These are phyloP conservation scores for Tetrapisispora arboricola DNA, from an alignment of 805 yeast genomes.

Conservation along the genomic window DNA sequence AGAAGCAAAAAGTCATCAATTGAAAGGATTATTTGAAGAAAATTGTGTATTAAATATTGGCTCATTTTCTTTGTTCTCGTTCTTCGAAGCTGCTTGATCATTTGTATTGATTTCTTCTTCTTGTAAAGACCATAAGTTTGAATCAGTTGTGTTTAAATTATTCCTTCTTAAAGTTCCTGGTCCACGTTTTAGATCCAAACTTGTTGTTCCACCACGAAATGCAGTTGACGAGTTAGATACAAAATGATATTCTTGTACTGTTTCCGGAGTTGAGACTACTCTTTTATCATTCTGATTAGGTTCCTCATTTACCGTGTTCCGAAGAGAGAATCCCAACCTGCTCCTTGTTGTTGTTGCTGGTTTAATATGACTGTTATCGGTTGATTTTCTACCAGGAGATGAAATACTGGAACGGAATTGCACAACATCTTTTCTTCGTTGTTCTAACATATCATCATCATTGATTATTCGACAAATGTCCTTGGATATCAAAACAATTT, in stretches of 20 bases:
- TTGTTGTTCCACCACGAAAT: slow-evolving; percentile 1
- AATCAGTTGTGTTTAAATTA: slow-evolving; percentile 6
- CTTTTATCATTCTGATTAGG: not conserved
- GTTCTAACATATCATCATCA: slow-evolving; percentile 20
- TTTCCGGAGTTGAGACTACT: not conserved
- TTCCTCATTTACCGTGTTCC: not conserved
- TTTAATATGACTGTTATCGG: slow-evolving; percentile 25
- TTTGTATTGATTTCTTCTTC: slow-evolving; percentile 15
- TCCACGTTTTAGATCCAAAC: slow-evolving; percentile 2
- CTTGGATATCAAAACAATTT: slow-evolving; percentile 32
- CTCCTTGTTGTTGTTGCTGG: not conserved
- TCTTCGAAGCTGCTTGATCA: not conserved
- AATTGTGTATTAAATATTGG: not conserved
- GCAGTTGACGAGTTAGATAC: not conserved
- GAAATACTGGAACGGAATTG: slow-evolving; percentile 27
- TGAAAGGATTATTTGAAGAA: slow-evolving; percentile 1
- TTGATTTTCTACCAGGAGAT: slow-evolving; percentile 27
- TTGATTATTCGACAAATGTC: slow-evolving; percentile 29
- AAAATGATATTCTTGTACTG: not conserved
- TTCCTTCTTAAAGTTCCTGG: slow-evolving; percentile 3
- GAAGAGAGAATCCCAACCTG: not conserved
- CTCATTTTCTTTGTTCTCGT: not conserved
- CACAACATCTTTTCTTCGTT: slow-evolving; percentile 19
- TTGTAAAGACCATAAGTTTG: slow-evolving; percentile 18
- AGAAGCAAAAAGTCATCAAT: not conserved